Percentiles rank a stretch among this genome's conserved stretches.
Conservation (phyloP, 257 asterid genomes). For the Primulina eburnea region DNA sequence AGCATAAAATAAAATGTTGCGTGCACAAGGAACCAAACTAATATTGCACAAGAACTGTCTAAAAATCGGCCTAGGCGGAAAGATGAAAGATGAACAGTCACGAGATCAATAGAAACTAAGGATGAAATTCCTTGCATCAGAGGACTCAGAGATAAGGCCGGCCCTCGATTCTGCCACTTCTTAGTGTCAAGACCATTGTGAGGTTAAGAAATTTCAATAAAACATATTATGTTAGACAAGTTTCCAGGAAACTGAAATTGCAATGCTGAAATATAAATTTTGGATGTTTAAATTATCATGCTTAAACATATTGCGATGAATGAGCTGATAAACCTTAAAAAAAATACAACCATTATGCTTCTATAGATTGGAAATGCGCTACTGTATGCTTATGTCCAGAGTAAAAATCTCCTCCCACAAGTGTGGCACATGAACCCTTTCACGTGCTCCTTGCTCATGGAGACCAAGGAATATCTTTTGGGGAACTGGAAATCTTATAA, state of each 20-base stretch:
- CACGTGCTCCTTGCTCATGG: no score
- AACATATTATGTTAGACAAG: not conserved
- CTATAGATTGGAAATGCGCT: no score
- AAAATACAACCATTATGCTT: no score
- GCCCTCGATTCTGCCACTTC: not conserved
- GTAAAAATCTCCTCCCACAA: no score
- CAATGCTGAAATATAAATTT: no score
- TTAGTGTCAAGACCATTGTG: not conserved
- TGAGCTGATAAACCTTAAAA: no score
- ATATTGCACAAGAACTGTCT: conserved; percentile 1
- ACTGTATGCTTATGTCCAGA: no score
- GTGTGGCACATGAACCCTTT: no score
- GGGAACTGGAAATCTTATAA: not conserved
- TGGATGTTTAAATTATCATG: no score
- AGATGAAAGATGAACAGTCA: no score
- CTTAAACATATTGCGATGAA: no score
- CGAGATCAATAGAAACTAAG: not conserved
- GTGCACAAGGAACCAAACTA: not conserved
- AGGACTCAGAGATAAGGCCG: not conserved
- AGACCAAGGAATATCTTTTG: not conserved
- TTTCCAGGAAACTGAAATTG: not conserved
- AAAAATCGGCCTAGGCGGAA: not conserved
- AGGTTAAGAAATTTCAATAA: not conserved
- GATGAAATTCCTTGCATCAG: not conserved
- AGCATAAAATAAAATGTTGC: not conserved